Percentiles rank a stretch among this genome's conserved stretches.
Conservation (phyloP, 352 stramenopile genomes). For the Elongisporangium senticosum region DNA sequence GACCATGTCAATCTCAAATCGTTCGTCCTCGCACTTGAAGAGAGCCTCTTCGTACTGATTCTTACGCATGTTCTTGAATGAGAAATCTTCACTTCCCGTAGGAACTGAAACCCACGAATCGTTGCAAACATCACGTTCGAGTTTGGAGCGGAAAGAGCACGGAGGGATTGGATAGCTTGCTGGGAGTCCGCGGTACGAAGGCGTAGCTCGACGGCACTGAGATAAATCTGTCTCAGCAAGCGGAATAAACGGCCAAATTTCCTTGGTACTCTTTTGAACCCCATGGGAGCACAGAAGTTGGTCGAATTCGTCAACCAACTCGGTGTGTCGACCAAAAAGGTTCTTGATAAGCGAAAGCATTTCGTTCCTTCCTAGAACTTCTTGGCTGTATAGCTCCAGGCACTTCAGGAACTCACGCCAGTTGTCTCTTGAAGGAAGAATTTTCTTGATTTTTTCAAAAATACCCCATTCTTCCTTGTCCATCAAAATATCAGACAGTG, state of each 20-base stretch:
- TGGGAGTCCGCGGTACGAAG: conserved; percentile 96
- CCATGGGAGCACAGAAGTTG: conserved; percentile 67
- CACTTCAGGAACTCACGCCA: conserved; percentile 99
- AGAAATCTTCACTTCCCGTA: conserved; percentile 98
- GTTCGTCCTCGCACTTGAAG: conserved; percentile 99
- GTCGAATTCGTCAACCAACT: conserved; percentile 81
- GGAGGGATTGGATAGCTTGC: conserved; percentile 96
- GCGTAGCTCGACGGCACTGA: conserved; percentile 88
- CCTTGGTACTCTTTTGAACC: conserved; percentile 75
- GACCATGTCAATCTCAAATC: conserved; percentile 90
- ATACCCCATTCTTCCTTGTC: conserved; percentile 89
- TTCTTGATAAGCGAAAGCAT: conserved; percentile 87
- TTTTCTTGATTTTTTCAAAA: conserved; percentile 94
- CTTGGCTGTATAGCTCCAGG: conserved; percentile 96
- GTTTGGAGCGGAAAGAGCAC: conserved; percentile 92
- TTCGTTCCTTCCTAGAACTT: conserved; percentile 91
- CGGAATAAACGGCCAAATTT: conserved; percentile 90
- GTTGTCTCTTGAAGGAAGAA: conserved; percentile 89
- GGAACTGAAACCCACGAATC: conserved; percentile 97
- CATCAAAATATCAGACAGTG: conserved; percentile 70
- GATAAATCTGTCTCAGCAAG: conserved; percentile 89
- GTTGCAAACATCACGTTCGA: conserved; percentile 92
- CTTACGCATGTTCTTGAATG: conserved; percentile 98
- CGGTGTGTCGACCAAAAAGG: conserved; percentile 82
- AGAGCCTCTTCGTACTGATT: conserved; percentile 99